phyloP scores from a whole-genome alignment of 75 land plant species.

The Azolla pinnata region DNA sequence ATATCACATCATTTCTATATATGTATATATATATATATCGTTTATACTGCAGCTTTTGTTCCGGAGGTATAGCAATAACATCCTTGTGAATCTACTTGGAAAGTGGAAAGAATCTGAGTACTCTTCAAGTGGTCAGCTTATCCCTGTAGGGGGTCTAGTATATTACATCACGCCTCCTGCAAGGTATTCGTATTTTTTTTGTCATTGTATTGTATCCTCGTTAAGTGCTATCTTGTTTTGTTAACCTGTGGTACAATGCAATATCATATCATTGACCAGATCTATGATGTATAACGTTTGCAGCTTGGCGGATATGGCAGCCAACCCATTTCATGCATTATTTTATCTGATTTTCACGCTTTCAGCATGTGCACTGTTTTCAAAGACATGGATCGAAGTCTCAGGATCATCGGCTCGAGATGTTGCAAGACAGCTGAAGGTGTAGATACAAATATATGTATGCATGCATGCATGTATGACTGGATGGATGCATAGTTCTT shows the following conservation, averaged over 20 bases:
- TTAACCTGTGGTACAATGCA: too few relatives aligned
- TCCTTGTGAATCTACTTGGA: conserved; percentile 55
- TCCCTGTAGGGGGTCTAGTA: conserved; percentile 70
- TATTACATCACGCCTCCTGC: conserved; percentile 70
- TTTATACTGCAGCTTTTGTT: conserved; percentile 36
- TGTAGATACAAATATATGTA: too few relatives aligned
- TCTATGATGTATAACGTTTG: conserved; percentile 3
- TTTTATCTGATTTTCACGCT: conserved; percentile 63
- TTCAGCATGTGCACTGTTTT: conserved; percentile 61
- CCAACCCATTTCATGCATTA: conserved; percentile 71
- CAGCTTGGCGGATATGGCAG: conserved; percentile 75
- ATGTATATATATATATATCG: too few relatives aligned
- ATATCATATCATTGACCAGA: not conserved
- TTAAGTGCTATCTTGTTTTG: too few relatives aligned
- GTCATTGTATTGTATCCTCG: too few relatives aligned
- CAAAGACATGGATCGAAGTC: conserved; percentile 78
- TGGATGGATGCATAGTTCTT: too few relatives aligned
- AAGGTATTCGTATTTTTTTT: conserved; percentile 21
- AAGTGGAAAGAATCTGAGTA: conserved; percentile 72
- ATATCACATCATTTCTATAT: too few relatives aligned
- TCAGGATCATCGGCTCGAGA: conserved; percentile 72
- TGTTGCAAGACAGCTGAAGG: conserved; percentile 73
- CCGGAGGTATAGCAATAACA: conserved; percentile 54
- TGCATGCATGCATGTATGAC: too few relatives aligned
- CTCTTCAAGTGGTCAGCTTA: conserved; percentile 40